These are phyloP conservation scores for Theileria annulata DNA, from an alignment of 169 alveolate genomes.

Conservation along the genomic window DNA sequence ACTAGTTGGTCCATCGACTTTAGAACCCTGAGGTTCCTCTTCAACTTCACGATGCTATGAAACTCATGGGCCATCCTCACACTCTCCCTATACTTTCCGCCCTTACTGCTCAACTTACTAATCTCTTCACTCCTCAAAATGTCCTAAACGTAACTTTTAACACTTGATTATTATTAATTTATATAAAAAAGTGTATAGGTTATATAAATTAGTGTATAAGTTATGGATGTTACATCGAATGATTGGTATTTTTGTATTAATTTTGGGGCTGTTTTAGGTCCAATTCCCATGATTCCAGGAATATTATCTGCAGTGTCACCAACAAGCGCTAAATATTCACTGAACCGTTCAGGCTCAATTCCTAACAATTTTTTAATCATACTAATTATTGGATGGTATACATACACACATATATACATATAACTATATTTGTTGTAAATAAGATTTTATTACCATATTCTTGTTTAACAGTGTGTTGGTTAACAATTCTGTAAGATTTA, in stretches of 20 bases:
- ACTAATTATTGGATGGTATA: not conserved
- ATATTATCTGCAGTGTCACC: slow-evolving; percentile 78
- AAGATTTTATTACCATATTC: slow-evolving; percentile 57
- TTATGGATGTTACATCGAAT: slow-evolving; percentile 52
- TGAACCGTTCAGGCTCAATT: slow-evolving; percentile 60
- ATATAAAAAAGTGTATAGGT: not conserved
- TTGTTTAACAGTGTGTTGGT: slow-evolving; percentile 57
- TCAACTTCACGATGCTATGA: slow-evolving; percentile 56
- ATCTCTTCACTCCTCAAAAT: slow-evolving; percentile 65
- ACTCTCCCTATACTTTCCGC: slow-evolving; percentile 62
- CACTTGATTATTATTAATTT: not conserved
- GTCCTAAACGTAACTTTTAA: too few species aligned
- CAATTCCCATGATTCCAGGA: slow-evolving; percentile 76
- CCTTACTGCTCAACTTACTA: slow-evolving; percentile 41
- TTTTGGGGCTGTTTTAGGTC: slow-evolving; percentile 77
- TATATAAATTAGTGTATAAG: slow-evolving; percentile 1
- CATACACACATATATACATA: not conserved
- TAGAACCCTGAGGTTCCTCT: slow-evolving; percentile 48
- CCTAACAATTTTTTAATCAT: slow-evolving; percentile 15
- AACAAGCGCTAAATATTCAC: slow-evolving; percentile 75
- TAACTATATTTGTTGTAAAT: not conserved
- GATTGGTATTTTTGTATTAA: slow-evolving; percentile 65
- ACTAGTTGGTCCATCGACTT: slow-evolving; percentile 36
- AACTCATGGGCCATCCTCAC: slow-evolving; percentile 65
- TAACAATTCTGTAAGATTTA: slow-evolving; percentile 71